Base-by-base conservation (phyloP, 805 yeast species). In the Wickerhamiella cacticola region DNA sequence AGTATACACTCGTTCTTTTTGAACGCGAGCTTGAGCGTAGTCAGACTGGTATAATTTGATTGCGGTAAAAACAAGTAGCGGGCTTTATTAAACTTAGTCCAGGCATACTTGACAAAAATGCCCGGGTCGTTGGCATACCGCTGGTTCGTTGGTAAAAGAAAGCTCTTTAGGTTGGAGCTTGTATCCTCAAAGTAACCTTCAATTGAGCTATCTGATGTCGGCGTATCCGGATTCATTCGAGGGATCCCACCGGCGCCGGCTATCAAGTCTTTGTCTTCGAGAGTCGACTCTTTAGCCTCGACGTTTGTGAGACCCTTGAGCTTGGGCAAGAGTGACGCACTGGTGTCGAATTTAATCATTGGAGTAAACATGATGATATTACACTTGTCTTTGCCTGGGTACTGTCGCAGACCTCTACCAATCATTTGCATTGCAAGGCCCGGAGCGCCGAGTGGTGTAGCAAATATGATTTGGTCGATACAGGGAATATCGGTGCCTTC, bases 401-500 rank as follows among this genome's bases (percentile, higher is more conserved):
- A 78, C 12, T 75, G 54, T 31, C 97, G 65, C 35, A 88, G 64
- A 0, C 96, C 97, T 48, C 97, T 69, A 0, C 97, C 97, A 16
- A 88, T 72, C 95, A 88, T 88, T 59, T 88, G 97, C 15, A 78
- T 71, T 31, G 85, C 63, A 38, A 88, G 64, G 0, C 82, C 76
- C 26, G 77, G 65, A 0, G 96, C 87, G 50, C 71, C 72, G 0
- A 96, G 83, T 1, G 96, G 95, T 28, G 96, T 66, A 3, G 84
- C 82, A 26, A 88, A 62, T 24, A 88, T 68, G 10, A 88, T 67
- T 25, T 86, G 79, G 58, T 88, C 96, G 49, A 87, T 81, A 52
- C 79, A 79, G 2, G 96, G 96, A 16, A 89, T 79, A 64, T 88
- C 96, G 0, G 96, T 86, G 0, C 97, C 97, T 61, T 88, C 97